Base-by-base conservation (phyloP, 257 asterid species). In the Nicotiana tabacum region DNA sequence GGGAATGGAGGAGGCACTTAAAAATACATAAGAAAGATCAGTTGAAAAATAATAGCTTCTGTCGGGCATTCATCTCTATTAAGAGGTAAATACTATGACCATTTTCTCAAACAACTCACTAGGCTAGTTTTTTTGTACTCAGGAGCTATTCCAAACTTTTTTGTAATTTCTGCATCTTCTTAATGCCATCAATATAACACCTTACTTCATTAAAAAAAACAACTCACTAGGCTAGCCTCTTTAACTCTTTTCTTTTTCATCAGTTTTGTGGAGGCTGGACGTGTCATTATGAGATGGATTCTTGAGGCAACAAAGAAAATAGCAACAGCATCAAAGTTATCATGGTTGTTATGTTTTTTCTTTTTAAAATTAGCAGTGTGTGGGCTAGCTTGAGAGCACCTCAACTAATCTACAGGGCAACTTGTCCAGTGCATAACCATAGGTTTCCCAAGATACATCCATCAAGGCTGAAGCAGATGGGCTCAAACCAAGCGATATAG, bases 1-100 rank as follows among this genome's bases (percentile, higher is more conserved):
- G 98, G 98, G 82, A 93, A 91, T 80, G 95, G 98, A 85, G 90
- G 98, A 80, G 98, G 98, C 91, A 96, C 98, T 96, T 84, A 83
- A 79, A 84, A 58, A 81, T 68, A 62, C 78, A 66, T 46, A 81
- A 81, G 48, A 81, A 81, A 17, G 21, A 66, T 46, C 53, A 81
- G 80, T 76, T 72, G n/a, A 48, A 74, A 76, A 51, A 18, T 27
- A 51, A 48, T 51, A 2, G 64, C 80, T 13, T 74, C 16, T 48
- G 46, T 15, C 1, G 0, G 53, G 80, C 80, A 51, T 51, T 48
- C 64, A 51, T 51, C 43, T 48, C 39, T 76, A 76, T 27, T 27
- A 51, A 51, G 43, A 76, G 27, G 80, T 76, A 76, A 76, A 15
- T 51, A 76, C 64, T 51, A 76, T 76, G 64, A 51, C 64, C 24